These are phyloP conservation scores for Setaria italica DNA, from an alignment of 202 grass and related monocot species.

Conservation along the genomic window DNA sequence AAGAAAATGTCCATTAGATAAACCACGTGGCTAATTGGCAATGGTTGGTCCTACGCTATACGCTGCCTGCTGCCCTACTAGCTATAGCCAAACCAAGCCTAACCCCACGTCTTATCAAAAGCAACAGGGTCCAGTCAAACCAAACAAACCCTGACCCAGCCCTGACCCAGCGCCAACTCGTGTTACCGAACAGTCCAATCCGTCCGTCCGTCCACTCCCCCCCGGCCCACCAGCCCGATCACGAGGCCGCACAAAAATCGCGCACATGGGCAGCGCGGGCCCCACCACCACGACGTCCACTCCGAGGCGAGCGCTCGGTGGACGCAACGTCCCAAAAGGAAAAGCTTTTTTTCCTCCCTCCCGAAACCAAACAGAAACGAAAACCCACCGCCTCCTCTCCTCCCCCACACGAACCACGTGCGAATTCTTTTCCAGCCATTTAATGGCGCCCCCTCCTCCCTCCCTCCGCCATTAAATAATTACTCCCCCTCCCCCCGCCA, in stretches of 20 bases:
- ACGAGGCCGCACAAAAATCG: neutral
- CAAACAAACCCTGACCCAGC: neutral
- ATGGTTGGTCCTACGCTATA: too few relatives aligned
- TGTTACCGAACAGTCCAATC: slow-evolving; percentile 8
- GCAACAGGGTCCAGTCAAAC: slow-evolving; percentile 2
- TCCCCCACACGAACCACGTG: slow-evolving; percentile 50
- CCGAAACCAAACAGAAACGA: neutral
- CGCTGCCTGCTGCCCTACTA: too few relatives aligned
- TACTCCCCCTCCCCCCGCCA: neutral
- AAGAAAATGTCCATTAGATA: too few relatives aligned
- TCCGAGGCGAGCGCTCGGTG: neutral
- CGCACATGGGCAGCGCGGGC: slow-evolving; percentile 33
- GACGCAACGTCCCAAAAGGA: slow-evolving; percentile 8
- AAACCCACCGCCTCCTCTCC: neutral
- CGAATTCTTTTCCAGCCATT: slow-evolving; percentile 32
- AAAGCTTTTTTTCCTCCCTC: neutral
- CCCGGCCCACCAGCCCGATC: slow-evolving; percentile 19
- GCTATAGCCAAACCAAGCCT: too few relatives aligned
- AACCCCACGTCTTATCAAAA: neutral
- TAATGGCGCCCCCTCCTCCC: neutral
- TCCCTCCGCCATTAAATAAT: neutral
- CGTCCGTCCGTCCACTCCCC: neutral
- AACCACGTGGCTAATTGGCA: too few relatives aligned
- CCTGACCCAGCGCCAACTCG: slow-evolving; percentile 24
- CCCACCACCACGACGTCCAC: neutral